phyloP scores from a whole-genome alignment of 2,329 filamentous ascomycete species.

The Nakataea oryzae region DNA sequence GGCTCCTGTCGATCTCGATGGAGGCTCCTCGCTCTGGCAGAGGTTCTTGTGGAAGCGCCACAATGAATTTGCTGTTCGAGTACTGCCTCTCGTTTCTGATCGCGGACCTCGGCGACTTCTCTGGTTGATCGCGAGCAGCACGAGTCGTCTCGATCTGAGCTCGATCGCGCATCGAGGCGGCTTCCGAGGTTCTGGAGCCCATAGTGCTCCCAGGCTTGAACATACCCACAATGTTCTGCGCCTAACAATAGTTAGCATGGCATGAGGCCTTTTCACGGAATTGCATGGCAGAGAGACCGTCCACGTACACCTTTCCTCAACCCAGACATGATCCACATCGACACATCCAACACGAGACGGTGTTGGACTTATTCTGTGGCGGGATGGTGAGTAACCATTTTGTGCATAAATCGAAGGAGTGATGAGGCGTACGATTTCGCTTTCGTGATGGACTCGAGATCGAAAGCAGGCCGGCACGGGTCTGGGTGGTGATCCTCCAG shows the following conservation, averaged over 20 bases:
- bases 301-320: background rate
- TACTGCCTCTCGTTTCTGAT: background rate
- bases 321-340: background rate
- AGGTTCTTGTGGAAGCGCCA: background rate
- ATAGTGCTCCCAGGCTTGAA: background rate
- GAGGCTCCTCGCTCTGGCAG: background rate
- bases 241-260: background rate
- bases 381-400: too few relatives aligned
- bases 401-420: too few relatives aligned
- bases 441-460: background rate
- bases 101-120: background rate
- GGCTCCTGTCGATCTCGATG: background rate
- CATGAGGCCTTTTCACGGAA: background rate
- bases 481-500: background rate
- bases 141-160: background rate
- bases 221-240: too few relatives aligned
- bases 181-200: background rate
- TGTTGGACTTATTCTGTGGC: too few relatives aligned
- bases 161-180: background rate
- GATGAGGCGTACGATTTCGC: background rate
- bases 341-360: background rate
- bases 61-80: background rate
- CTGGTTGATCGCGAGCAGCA: background rate
- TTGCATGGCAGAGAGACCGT: background rate
- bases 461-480: background rate